Conservation (phyloP, 2,329 filamentous ascomycete species). For the Beauveria rudraprayagi region DNA sequence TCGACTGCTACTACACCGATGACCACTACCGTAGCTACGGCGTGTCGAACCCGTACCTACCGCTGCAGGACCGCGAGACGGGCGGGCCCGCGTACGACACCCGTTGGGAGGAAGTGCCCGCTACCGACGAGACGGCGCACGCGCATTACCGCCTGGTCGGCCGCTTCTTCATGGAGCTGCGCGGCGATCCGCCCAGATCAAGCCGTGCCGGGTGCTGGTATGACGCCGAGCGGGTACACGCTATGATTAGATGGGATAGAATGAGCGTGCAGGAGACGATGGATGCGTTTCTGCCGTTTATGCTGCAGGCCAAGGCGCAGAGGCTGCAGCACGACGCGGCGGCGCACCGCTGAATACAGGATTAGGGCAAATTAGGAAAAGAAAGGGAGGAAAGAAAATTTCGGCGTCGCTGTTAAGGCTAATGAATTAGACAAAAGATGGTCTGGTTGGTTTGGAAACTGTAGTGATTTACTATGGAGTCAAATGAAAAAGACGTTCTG, state of each 20-base stretch:
- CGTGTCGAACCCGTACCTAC: not conserved
- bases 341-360: not conserved
- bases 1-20: constrained; percentile 9
- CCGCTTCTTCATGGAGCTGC: constrained; percentile 11
- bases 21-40: constrained; percentile 2
- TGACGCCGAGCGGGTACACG: constrained; percentile 11
- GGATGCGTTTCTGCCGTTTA: constrained; percentile 11
- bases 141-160: constrained; percentile 6
- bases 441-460: not conserved
- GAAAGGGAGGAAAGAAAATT: no score
- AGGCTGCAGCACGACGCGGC: not conserved
- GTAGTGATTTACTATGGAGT: not conserved
- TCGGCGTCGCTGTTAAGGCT: not conserved
- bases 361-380: not conserved
- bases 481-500: not conserved
- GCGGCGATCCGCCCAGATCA: constrained; percentile 4
- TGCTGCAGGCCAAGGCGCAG: constrained; percentile 9
- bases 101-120: constrained; percentile 4
- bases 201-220: constrained; percentile 10
- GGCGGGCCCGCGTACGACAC: not conserved
- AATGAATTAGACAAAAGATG: not conserved
- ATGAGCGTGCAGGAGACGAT: constrained; percentile 4
- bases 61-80: not conserved
- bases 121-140: not conserved
- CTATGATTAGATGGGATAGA: not conserved